phyloP scores from a whole-genome alignment of 2,329 filamentous ascomycete genomes.

The Gaeumannomyces sp. region DNA sequence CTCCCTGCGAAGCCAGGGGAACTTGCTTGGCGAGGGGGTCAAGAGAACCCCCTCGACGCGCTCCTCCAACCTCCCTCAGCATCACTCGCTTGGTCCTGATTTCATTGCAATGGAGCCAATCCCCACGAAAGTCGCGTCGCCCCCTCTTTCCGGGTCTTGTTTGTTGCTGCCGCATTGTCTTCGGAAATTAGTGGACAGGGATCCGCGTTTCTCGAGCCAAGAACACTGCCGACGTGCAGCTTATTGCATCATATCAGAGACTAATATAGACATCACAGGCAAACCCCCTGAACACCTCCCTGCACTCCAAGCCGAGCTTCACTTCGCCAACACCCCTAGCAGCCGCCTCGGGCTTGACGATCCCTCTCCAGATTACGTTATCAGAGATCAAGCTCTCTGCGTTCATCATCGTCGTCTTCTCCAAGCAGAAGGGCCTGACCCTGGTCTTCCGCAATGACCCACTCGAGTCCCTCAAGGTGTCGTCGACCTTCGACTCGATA shows the following conservation, averaged over 20 bases:
- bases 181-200: conserved; percentile 29
- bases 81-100: neutral
- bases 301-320: conserved; percentile 85
- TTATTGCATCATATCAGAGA: neutral
- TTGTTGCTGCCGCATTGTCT: conserved; percentile 24
- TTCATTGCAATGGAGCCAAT: neutral
- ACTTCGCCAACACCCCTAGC: conserved; percentile 89
- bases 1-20: neutral
- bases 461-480: conserved; percentile 94
- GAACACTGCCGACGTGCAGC: neutral
- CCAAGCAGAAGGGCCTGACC: conserved; percentile 92
- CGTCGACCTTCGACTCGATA: conserved; percentile 97
- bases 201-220: conserved; percentile 24
- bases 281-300: conserved; percentile 93
- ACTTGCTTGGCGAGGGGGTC: neutral
- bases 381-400: conserved; percentile 94
- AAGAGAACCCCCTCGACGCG: neutral
- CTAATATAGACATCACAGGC: conserved; percentile 44
- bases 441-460: conserved; percentile 98
- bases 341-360: conserved; percentile 85
- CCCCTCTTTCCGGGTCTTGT: neutral
- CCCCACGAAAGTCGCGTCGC: neutral
- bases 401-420: conserved; percentile 97
- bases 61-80: neutral
- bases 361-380: conserved; percentile 93